Conservation (phyloP, 768 basidiomycete genomes). For the Postia placenta region DNA sequence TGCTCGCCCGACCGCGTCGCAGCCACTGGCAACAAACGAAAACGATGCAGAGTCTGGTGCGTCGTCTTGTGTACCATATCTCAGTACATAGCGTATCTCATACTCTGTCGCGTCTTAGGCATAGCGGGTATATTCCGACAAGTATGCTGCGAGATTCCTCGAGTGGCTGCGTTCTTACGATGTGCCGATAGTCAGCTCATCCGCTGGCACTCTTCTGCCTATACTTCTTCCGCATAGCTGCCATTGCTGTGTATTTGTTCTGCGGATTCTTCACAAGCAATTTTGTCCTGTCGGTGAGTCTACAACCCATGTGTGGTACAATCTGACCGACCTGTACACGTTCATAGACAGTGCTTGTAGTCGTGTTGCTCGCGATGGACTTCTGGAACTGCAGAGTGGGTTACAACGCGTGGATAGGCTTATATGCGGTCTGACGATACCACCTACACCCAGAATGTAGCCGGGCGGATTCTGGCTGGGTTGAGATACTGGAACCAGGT, state of each 20-base stretch:
- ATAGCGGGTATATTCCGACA: constrained; percentile 76
- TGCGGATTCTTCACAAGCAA: constrained; percentile 86
- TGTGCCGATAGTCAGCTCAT: constrained; percentile 59
- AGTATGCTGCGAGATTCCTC: constrained; percentile 31
- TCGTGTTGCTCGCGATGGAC: constrained; percentile 92
- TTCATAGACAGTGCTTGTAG: constrained; percentile 77
- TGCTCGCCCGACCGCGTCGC: constrained; percentile 37
- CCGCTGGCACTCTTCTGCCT: constrained; percentile 82
- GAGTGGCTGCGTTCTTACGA: background rate
- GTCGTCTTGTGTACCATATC: constrained; percentile 15
- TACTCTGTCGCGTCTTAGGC: constrained; percentile 4
- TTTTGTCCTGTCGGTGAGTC: constrained; percentile 86
- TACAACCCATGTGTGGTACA: background rate
- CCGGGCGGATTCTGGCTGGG: constrained; percentile 90
- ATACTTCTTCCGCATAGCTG: constrained; percentile 81
- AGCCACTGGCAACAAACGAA: constrained; percentile 46
- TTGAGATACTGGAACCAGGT: constrained; percentile 98
- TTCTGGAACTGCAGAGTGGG: constrained; percentile 96
- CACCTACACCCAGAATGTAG: constrained; percentile 65
- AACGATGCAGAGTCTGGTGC: constrained; percentile 74
- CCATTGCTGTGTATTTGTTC: constrained; percentile 91
- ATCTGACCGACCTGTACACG: background rate
- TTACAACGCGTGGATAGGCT: constrained; percentile 5
- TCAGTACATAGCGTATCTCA: background rate
- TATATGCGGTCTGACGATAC: background rate